Evolutionary conservation across 192 early-diverging fungal species (phyloP).

Genomic region (Piromyces finnis): DNA sequence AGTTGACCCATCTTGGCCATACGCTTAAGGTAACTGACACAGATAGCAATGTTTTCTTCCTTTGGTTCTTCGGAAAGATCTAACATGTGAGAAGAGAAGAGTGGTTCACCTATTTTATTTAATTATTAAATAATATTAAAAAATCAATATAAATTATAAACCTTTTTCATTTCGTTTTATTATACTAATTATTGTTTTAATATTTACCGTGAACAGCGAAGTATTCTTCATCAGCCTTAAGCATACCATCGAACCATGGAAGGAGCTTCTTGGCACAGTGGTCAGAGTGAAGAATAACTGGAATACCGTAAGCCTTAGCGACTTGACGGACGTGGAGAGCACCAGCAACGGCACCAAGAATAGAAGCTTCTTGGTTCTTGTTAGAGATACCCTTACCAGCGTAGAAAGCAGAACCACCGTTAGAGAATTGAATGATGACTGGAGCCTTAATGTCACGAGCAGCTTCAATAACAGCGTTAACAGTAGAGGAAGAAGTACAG

Average conservation of each 20-base stretch:
- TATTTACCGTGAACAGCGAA: slow-evolving; percentile 57
- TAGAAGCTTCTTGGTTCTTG: slow-evolving; percentile 71
- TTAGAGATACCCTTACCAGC: slow-evolving; percentile 87
- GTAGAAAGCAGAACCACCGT: slow-evolving; percentile 80
- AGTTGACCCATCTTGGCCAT: slow-evolving; percentile 73
- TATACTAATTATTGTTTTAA: too few relatives aligned
- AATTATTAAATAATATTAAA: too few relatives aligned
- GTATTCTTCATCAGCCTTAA: slow-evolving; percentile 84
- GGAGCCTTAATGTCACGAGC: slow-evolving; percentile 83
- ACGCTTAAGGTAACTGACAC: slow-evolving; percentile 78
- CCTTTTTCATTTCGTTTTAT: too few relatives aligned
- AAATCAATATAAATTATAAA: too few relatives aligned
- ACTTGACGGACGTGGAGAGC: slow-evolving; percentile 66
- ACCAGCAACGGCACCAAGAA: slow-evolving; percentile 79
- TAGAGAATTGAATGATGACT: slow-evolving; percentile 89
- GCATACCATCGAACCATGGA: slow-evolving; percentile 96
- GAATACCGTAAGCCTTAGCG: slow-evolving; percentile 69
- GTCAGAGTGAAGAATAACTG: slow-evolving; percentile 67
- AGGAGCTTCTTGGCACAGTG: slow-evolving; percentile 95
- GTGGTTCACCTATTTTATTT: slow-evolving; percentile 38
- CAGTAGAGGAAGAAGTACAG: slow-evolving; percentile 74
- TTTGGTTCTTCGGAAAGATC: slow-evolving; percentile 88
- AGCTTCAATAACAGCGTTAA: slow-evolving; percentile 87
- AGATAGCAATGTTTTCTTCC: slow-evolving; percentile 82
- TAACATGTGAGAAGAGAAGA: slow-evolving; percentile 97